These are phyloP conservation scores for Coemansia asiatica DNA, from an alignment of 192 early-diverging fungal species.

Conservation along the genomic window DNA sequence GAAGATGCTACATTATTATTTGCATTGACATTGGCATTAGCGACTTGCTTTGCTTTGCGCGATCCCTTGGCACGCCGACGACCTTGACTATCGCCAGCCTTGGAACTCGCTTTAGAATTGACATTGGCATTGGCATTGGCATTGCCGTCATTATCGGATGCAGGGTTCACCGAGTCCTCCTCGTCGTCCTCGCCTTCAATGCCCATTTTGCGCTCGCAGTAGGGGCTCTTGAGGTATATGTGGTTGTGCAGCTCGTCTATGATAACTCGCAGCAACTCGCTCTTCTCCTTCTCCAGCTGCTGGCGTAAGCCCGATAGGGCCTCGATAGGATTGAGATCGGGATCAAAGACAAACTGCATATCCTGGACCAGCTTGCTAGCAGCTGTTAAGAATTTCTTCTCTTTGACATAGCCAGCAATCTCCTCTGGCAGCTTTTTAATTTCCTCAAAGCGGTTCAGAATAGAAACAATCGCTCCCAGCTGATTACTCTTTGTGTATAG, in stretches of 20 bases:
- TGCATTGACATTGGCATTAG: too few relatives aligned
- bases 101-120: background rate
- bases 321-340: conserved; percentile 68
- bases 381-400: conserved; percentile 72
- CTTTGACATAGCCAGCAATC: conserved; percentile 56
- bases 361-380: conserved; percentile 64
- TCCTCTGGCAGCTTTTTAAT: conserved; percentile 66
- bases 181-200: conserved; percentile 44
- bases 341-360: conserved; percentile 61
- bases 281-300: conserved; percentile 60
- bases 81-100: conserved; percentile 5
- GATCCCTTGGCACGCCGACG: conserved; percentile 27
- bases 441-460: conserved; percentile 74
- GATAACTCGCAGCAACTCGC: conserved; percentile 57
- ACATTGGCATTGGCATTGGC: conserved; percentile 2
- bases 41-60: conserved; percentile 45
- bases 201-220: conserved; percentile 63
- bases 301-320: conserved; percentile 67
- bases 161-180: conserved; percentile 7
- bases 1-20: too few relatives aligned
- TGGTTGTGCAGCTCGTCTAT: conserved; percentile 79
- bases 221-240: conserved; percentile 75
- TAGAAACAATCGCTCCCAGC: conserved; percentile 73
- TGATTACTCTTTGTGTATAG: conserved; percentile 74
- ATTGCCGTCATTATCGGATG: background rate